Conservation (phyloP, 495 filamentous ascomycete species). For the Choiromyces venosus region DNA sequence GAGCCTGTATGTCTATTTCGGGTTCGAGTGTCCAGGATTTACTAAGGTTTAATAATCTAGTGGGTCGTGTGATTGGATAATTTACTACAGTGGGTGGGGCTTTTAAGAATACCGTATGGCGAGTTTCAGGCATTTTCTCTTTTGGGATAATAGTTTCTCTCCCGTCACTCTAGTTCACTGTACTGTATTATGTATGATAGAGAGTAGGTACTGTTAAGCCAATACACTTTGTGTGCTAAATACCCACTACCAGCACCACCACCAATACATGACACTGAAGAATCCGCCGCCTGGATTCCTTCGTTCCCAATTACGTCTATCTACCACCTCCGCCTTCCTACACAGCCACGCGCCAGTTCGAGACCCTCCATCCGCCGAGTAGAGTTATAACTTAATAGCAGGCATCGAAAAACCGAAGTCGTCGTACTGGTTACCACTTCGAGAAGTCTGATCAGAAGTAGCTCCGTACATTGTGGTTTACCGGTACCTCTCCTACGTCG, state of each 20-base stretch:
- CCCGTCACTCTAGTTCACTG: background rate
- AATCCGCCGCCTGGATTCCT: background rate
- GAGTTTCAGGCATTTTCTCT: background rate
- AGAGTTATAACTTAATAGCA: background rate
- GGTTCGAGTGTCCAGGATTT: too few relatives aligned
- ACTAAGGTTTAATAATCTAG: background rate
- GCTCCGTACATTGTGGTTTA: background rate
- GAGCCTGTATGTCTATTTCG: too few relatives aligned
- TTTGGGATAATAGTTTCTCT: background rate
- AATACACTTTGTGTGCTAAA: background rate
- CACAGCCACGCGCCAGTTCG: background rate
- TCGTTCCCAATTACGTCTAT: background rate
- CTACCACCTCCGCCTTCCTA: background rate
- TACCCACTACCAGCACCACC: background rate
- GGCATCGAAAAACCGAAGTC: background rate
- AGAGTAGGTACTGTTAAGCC: background rate
- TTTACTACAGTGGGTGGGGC: background rate
- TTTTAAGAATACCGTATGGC: background rate
- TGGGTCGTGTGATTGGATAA: background rate
- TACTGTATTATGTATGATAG: background rate
- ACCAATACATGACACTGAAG: background rate
- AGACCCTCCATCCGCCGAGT: background rate
- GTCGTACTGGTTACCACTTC: background rate
- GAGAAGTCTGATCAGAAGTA: background rate
- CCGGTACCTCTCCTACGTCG: too few relatives aligned